These are phyloP conservation scores for Pseudocercospora vitis DNA, from an alignment of 2,329 filamentous ascomycete species.

Conservation along the genomic window DNA sequence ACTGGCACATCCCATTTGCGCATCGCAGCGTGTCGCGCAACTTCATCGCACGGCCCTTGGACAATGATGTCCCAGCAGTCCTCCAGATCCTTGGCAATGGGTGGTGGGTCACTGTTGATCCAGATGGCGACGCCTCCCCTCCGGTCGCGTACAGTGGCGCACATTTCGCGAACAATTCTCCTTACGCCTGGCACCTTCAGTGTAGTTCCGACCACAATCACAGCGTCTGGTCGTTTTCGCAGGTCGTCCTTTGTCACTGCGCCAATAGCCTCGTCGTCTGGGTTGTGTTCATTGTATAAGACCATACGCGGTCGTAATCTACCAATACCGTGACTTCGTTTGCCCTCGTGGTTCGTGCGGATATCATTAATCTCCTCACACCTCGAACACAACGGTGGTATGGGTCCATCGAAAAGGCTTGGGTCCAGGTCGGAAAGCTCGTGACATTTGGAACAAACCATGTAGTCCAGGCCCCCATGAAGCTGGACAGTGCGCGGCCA, in stretches of 20 bases:
- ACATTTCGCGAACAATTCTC: constrained; percentile 87
- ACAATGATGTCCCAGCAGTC: constrained; percentile 93
- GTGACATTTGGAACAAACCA: constrained; percentile 94
- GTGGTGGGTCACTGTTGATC: constrained; percentile 88
- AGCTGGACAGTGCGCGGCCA: constrained; percentile 94
- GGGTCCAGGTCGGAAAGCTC: constrained; percentile 73
- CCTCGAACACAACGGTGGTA: constrained; percentile 73
- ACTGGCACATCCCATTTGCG: constrained; percentile 56
- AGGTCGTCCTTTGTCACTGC: constrained; percentile 85
- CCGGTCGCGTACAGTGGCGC: constrained; percentile 76
- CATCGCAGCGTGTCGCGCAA: constrained; percentile 70
- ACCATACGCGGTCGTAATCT: constrained; percentile 89
- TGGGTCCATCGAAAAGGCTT: constrained; percentile 77
- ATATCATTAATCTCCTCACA: constrained; percentile 75
- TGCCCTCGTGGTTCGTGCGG: constrained; percentile 72
- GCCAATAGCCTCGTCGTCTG: constrained; percentile 93
- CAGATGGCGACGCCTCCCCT: constrained; percentile 78
- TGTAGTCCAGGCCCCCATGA: constrained; percentile 89
- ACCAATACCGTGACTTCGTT: constrained; percentile 91
- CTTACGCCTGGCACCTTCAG: constrained; percentile 92
- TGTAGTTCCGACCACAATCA: constrained; percentile 93
- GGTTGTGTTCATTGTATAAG: constrained; percentile 95
- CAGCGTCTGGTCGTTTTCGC: constrained; percentile 79
- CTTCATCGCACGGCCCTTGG: constrained; percentile 80
- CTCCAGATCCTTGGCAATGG: constrained; percentile 79